Conservation (phyloP, 768 basidiomycete species). For the Leucogyrophana mollusca region DNA sequence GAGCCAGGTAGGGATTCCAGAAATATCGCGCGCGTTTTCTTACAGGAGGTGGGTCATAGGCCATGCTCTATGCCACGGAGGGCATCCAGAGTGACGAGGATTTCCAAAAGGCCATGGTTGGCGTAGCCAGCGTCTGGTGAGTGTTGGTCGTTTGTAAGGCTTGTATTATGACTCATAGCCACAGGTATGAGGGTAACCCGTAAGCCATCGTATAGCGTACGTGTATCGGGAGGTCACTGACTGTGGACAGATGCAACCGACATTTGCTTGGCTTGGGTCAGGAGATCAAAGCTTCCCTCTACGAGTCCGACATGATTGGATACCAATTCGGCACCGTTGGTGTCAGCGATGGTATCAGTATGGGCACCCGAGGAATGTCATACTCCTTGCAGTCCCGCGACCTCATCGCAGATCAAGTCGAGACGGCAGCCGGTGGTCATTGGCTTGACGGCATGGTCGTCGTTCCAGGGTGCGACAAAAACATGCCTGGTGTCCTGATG, state of each 20-base stretch:
- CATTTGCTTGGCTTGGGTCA: conserved; percentile 90
- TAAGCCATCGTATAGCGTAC: conserved; percentile 40
- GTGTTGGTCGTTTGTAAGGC: conserved; percentile 24
- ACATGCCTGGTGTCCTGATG: conserved; percentile 99
- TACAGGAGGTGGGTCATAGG: conserved; percentile 42
- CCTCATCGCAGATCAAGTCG: conserved; percentile 96
- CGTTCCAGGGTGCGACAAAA: conserved; percentile 98
- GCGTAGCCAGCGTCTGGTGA: conserved; percentile 94
- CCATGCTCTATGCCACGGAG: conserved; percentile 99
- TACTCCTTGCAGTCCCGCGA: conserved; percentile 98
- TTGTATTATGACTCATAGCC: conserved; percentile 6
- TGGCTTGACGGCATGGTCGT: conserved; percentile 98
- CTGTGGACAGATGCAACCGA: conserved; percentile 76
- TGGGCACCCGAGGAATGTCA: conserved; percentile 92
- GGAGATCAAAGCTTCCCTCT: conserved; percentile 79
- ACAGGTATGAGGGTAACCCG: conserved; percentile 99
- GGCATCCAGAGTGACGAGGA: conserved; percentile 79
- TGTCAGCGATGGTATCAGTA: conserved; percentile 98
- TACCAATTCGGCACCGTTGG: conserved; percentile 98
- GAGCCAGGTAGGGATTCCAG: conserved; percentile 61
- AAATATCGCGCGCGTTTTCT: conserved; percentile 3
- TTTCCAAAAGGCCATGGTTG: conserved; percentile 96
- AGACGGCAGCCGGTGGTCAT: conserved; percentile 94
- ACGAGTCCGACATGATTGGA: conserved; percentile 71
- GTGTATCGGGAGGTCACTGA: not conserved